Percentiles rank a stretch among this genome's conserved stretches.
These are phyloP conservation scores for Meripilus lineatus DNA, from an alignment of 1,284 basidiomycete species.

Conservation along the genomic window DNA sequence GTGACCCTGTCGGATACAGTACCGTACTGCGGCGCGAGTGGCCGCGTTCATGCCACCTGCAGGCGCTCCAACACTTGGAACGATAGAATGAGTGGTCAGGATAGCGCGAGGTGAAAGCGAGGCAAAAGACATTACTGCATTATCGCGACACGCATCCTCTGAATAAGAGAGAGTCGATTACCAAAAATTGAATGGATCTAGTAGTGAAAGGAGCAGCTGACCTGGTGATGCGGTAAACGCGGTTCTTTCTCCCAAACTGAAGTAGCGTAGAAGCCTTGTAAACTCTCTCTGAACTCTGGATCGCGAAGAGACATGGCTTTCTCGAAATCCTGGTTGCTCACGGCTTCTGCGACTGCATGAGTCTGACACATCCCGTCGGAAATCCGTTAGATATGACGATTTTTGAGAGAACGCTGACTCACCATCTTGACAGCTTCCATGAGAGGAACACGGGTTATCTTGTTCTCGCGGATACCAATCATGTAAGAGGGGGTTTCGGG, in stretches of 20 bases:
- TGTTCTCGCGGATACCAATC: constrained; percentile 96
- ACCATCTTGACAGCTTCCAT: constrained; percentile 91
- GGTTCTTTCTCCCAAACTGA: constrained; percentile 61
- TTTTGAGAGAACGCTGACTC: constrained; percentile 12
- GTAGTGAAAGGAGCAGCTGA: constrained; percentile 27
- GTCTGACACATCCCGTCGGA: constrained; percentile 49
- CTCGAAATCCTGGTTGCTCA: constrained; percentile 80
- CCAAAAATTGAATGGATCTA: neutral
- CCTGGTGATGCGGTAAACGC: constrained; percentile 60
- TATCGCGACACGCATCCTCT: constrained; percentile 86
- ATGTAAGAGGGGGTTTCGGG: constrained; percentile 94
- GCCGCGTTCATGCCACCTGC: constrained; percentile 99
- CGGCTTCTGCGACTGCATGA: constrained; percentile 79
- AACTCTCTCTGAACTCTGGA: constrained; percentile 85
- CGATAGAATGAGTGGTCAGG: neutral
- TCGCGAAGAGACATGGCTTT: constrained; percentile 88
- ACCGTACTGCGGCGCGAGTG: constrained; percentile 90
- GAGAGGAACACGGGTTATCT: constrained; percentile 87
- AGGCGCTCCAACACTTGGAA: constrained; percentile 83
- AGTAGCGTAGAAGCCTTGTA: constrained; percentile 80
- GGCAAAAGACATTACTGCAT: constrained; percentile 67
- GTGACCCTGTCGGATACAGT: constrained; percentile 91
- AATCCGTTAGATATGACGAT: neutral
- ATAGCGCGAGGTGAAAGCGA: constrained; percentile 2
- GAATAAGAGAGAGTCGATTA: constrained; percentile 8